Base-by-base conservation (phyloP, 2,329 filamentous ascomycete genomes). In the Ceratocystis destructans region DNA sequence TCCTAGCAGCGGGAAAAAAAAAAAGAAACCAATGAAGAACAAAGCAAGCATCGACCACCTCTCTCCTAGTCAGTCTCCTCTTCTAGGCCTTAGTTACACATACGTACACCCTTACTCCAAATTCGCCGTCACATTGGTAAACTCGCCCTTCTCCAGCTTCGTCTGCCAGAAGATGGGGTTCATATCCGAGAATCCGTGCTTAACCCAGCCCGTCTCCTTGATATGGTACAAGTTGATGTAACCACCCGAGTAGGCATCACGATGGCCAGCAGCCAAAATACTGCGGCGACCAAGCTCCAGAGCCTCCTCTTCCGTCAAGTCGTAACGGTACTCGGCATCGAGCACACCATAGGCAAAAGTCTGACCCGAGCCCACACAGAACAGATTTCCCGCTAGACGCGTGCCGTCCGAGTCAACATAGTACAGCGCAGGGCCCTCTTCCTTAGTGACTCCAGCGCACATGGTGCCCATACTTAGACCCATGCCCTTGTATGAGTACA, bases 121-220 rank as follows among this genome's bases (percentile, higher is more conserved):
- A 73, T 86, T 79, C 72, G 88, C 89, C 67, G 90, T 95, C 65
- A 96, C 92, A 76, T 96, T 96, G 70, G 88, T 93, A 77, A 99
- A 99, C 81, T 99, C 94, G 77, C 92, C 92, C 85, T 96, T 96
- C 77, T 96, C 88, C 74, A 99, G 79, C 86, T 99, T 99, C 62
- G 92, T 96, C 82, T 96, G 88, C 94, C 94, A 99, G 87, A 99
- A 99, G 75, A 97, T 96, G 57, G 93, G 93, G 81, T 97, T 96
- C 72, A 93, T 97, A 77, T 99, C 94, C 74, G 82, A 91, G 83
- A 99, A 99, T 69, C 94, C 94, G 75, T 97, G 93, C 84, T 96
- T 96, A 73, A 96, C 92, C 94, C 94, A 99, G 72, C 94, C 94
- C 70, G 91, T 88, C 81, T 99, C 93, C 86, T 96, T 96, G 75